Evolutionary conservation across 495 filamentous ascomycete species (phyloP), one percentile per base, ranked within the genome.

Genomic region (Rhizodiscina lignyota): DNA sequence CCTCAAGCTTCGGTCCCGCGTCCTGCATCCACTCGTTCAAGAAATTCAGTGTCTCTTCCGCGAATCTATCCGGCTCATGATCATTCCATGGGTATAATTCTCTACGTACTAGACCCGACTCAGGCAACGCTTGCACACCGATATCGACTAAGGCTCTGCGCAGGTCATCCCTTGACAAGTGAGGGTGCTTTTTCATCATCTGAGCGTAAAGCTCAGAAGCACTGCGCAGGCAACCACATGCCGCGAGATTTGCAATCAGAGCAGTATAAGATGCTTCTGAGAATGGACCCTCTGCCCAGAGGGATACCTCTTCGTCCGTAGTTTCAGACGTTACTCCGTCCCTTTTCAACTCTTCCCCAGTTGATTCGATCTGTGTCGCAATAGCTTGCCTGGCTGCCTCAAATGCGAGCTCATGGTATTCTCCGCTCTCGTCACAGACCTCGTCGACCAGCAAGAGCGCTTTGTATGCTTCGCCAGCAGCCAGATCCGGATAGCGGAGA

Each of bases 51-150:
- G 70, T 78, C 38, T 79, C 69, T 4, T 70, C 56, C 0, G 74
- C 70, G 44, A 83, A 79, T 32, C 89, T 72, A 52, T 96, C 74
- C 0, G 84, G 85, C 48, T 97, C 91, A 46, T 89, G 66, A 16
- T 61, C 48, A 51, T 96, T 96, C 89, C 89, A 97, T 11, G 85
- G 81, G 54, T 97, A 97, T 12, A 93, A 62, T 48, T 96, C 80
- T 13, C 89, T 66, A 18, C 85, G 75, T 26, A 83, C 85, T 38
- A 68, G 62, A 2, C 85, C 83, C 42, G 73, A 68, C 20, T 86
- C 78, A 4, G 76, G 75, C 20, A 53, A 50, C 29, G 51, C 50
- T 26, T 46, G 41, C 12, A n/a, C n/a, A n/a, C n/a, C n/a, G n/a
- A n/a, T n/a, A n/a, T 45, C 30, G 41, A 48, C 36, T 5, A 37